Conservation (phyloP, 495 filamentous ascomycete genomes). For the Tuber melanosporum region DNA sequence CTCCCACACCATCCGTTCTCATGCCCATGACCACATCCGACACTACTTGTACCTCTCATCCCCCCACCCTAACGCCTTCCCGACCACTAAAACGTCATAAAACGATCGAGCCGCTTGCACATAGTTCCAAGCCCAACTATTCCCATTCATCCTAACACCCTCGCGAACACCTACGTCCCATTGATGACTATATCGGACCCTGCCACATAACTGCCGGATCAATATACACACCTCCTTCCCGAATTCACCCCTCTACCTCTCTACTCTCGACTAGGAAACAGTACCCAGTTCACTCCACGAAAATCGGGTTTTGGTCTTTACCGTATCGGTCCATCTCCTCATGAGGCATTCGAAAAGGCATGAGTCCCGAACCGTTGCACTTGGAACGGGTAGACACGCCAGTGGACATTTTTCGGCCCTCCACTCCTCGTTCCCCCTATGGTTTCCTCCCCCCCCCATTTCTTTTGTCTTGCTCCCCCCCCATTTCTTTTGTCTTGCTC, state of each 20-base stretch:
- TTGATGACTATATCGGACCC: background rate
- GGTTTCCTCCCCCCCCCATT: too few species aligned
- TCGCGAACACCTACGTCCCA: background rate
- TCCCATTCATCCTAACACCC: background rate
- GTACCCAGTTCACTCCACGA: background rate
- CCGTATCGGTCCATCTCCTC: background rate
- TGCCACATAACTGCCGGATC: background rate
- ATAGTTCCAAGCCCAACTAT: background rate
- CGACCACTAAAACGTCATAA: background rate
- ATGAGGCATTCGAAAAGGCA: background rate
- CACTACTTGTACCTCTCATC: too few species aligned
- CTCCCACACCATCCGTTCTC: background rate
- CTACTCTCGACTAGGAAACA: background rate
- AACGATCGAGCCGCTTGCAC: too few species aligned
- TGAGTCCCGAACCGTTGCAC: background rate
- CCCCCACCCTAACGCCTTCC: fast-evolving
- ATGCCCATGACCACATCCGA: background rate
- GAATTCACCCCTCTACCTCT: background rate
- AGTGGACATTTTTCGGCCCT: too few species aligned
- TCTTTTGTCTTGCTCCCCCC: too few species aligned
- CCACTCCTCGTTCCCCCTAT: background rate
- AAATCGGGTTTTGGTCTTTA: background rate
- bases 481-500: too few species aligned
- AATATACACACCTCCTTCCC: background rate
- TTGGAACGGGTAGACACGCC: too few species aligned